phyloP scores from a whole-genome alignment of 2,329 filamentous ascomycete genomes.

The Clarireedia paspali region DNA sequence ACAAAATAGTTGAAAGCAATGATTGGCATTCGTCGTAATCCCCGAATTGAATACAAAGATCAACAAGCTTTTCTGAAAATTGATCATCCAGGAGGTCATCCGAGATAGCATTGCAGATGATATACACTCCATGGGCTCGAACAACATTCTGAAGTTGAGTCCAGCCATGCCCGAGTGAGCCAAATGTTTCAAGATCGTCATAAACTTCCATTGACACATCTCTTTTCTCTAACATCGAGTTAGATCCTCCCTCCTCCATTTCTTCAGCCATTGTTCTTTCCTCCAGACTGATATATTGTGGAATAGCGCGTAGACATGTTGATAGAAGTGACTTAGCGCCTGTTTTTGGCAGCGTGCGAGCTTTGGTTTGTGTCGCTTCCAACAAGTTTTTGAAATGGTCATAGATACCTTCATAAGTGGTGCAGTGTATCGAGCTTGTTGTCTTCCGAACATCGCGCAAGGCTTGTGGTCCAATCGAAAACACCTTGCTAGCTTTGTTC shows the following conservation, averaged over 20 bases:
- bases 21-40: constrained; percentile 35
- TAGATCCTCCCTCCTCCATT: constrained; percentile 32
- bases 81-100: constrained; percentile 36
- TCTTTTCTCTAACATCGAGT: constrained; percentile 26
- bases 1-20: constrained; percentile 32
- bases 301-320: constrained; percentile 42
- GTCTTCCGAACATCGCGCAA: constrained; percentile 30
- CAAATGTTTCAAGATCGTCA: constrained; percentile 39
- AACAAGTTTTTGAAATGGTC: constrained; percentile 39
- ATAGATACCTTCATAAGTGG: constrained; percentile 39
- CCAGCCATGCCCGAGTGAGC: constrained; percentile 36
- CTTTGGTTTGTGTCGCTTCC: constrained; percentile 30
- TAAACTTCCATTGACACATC: constrained; percentile 40
- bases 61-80: constrained; percentile 35
- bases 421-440: constrained; percentile 27
- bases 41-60: constrained; percentile 33
- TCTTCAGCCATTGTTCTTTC: constrained; percentile 35
- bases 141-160: constrained; percentile 38
- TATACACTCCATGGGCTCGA: constrained; percentile 39
- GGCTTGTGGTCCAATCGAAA: constrained; percentile 22
- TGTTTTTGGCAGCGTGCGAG: constrained; percentile 13
- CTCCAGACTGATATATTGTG: constrained; percentile 39
- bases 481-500: constrained; percentile 10
- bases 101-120: constrained; percentile 35
- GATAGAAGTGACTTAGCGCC: constrained; percentile 37